Base-by-base conservation (phyloP, 2,329 filamentous ascomycete genomes). In the Diaporthe citriasiana region DNA sequence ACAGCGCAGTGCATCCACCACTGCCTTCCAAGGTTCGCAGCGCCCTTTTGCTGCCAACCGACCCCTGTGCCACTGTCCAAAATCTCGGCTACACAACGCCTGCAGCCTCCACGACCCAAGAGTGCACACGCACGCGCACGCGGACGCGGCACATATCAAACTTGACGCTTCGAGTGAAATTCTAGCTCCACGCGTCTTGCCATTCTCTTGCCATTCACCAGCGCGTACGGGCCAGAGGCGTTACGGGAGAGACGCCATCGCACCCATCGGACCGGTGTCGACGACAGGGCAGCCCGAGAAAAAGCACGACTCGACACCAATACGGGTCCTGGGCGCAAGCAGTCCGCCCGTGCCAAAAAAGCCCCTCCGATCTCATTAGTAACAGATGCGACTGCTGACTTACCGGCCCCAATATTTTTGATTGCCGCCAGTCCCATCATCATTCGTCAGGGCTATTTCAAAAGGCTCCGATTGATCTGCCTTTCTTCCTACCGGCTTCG, bases 351-450 rank as follows among this genome's bases (percentile, higher is more conserved):
- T 66, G 47, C 63, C 63, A 50, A 27, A 66, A 40, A 51, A 13
- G 30, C 42, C 63, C 63, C 45, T 51, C 63, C 22, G 45, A 66
- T 66, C 63, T 35, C 45, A 66, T 66, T 66, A 66, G 63, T 66
- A 51, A 66, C 63, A 66, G 63, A 51, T 66, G 63, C 63, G 63
- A 66, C 63, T 66, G 63, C 63, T 66, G 45, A 66, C 63, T 66
- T 66, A 66, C 63, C 45, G 63, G 63, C 63, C 45, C 63, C 63
- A 27, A 66, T 66, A 66, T 51, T 66, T 66, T 66, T 66, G 45
- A 66, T 66, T 66, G 56, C 56, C 69, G 55, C 45, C 45, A 63
- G 33, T 71, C 55, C 53, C 55, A 71, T 60, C 69, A 19, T 60
- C 42, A 56, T 63, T 63, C 47, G 56, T 57, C 69, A 63, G 50